These are phyloP conservation scores for Hericium rajendrae DNA, from an alignment of 768 basidiomycete species.

Conservation along the genomic window DNA sequence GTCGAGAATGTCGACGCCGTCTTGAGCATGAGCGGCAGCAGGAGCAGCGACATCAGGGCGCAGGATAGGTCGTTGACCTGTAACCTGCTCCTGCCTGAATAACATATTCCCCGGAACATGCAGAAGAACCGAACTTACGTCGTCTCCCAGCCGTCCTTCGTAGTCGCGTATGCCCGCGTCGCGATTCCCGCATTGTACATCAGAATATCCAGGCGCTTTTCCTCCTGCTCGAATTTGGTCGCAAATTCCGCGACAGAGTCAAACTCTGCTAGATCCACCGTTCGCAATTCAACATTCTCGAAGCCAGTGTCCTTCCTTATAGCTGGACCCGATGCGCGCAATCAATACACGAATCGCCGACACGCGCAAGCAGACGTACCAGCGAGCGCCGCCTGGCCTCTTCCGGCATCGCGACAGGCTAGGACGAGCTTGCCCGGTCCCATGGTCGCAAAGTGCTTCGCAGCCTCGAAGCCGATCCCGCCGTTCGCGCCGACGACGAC, in stretches of 20 bases:
- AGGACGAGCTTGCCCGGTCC: conserved; percentile 9
- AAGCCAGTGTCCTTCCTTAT: conserved; percentile 11
- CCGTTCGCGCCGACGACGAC: conserved; percentile 13
- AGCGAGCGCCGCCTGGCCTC: conserved; percentile 5
- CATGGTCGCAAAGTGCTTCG: conserved; percentile 13
- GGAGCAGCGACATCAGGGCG: conserved; percentile 29
- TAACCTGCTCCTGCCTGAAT: conserved; percentile 22
- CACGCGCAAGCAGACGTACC: background rate
- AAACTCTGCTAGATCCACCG: conserved; percentile 19
- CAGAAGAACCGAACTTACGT: conserved; percentile 10
- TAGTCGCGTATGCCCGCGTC: conserved; percentile 16
- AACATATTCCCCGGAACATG: too few species aligned
- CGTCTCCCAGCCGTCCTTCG: conserved; percentile 21
- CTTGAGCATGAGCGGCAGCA: conserved; percentile 26
- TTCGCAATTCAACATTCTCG: conserved; percentile 13
- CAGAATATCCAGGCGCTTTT: conserved; percentile 16
- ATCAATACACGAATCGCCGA: background rate
- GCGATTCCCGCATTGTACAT: conserved; percentile 17
- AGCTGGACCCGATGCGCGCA: conserved; percentile 10
- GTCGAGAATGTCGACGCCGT: conserved; percentile 24
- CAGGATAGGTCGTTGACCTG: conserved; percentile 38
- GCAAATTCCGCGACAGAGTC: conserved; percentile 17
- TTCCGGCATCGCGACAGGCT: conserved; percentile 5
- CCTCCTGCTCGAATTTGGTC: conserved; percentile 11
- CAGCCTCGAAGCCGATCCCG: conserved; percentile 11